Conservation (phyloP, 768 basidiomycete species). For the Rhizopogon sp. region DNA sequence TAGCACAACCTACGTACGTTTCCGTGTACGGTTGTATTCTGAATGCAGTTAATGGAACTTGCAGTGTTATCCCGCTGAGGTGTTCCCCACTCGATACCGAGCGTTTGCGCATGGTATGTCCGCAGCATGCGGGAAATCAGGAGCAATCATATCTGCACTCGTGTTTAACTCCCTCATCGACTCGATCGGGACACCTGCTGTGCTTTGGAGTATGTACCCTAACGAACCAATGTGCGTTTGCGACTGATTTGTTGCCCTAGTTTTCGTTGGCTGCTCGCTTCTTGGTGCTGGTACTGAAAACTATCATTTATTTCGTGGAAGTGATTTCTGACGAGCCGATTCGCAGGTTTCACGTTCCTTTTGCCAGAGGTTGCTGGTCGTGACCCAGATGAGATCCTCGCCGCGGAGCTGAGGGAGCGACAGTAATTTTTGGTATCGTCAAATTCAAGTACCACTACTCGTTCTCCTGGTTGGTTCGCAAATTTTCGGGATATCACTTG, state of each 20-base stretch:
- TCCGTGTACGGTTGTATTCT: slow-evolving; percentile 1
- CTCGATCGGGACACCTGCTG: slow-evolving; percentile 56
- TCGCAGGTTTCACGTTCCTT: slow-evolving; percentile 35
- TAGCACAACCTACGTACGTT: slow-evolving; percentile 49
- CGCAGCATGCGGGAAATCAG: slow-evolving; percentile 69
- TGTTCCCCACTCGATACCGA: slow-evolving; percentile 74
- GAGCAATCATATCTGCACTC: slow-evolving; percentile 73
- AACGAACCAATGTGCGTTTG: slow-evolving; percentile 1
- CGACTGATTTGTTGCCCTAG: slow-evolving; percentile 24
- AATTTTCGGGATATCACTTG: no score
- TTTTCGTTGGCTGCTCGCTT: slow-evolving; percentile 63
- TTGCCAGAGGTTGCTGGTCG: slow-evolving; percentile 48
- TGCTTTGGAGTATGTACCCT: slow-evolving; percentile 63
- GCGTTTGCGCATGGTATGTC: slow-evolving; percentile 72
- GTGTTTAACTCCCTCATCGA: slow-evolving; percentile 62
- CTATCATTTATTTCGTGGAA: slow-evolving; percentile 4
- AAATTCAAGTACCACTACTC: no score
- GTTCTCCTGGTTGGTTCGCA: not conserved
- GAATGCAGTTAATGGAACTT: not conserved
- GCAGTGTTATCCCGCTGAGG: slow-evolving; percentile 70
- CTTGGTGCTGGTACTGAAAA: slow-evolving; percentile 39
- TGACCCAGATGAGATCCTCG: slow-evolving; percentile 43
- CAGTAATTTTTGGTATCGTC: not conserved
- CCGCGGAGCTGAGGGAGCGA: slow-evolving; percentile 29
- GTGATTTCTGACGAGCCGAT: not conserved